Evolutionary conservation across 768 basidiomycete genomes (phyloP).

Genomic region (Auriscalpium microsporum): DNA sequence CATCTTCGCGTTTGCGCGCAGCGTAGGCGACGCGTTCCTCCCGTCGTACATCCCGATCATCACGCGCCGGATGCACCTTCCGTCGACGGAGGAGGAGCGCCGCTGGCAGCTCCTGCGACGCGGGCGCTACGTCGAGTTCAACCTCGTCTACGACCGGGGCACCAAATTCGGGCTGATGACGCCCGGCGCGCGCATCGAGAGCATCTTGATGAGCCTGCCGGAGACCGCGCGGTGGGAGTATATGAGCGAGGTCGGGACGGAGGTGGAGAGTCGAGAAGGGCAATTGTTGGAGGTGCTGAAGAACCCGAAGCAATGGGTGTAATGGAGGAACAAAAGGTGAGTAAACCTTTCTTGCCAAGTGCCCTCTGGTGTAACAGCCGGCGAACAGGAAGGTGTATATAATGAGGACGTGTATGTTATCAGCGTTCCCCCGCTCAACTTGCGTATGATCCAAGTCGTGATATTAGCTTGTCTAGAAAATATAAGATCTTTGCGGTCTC

Average conservation of each 20-base stretch:
- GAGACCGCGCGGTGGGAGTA: conserved; percentile 67
- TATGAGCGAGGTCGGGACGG: conserved; percentile 41
- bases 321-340: background rate
- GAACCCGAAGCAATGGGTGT: conserved; percentile 40
- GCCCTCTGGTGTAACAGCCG: no score
- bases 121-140: conserved; percentile 92
- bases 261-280: conserved; percentile 43
- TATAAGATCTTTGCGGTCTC: no score
- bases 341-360: no score
- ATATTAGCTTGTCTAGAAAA: no score
- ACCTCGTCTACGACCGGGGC: conserved; percentile 59
- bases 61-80: conserved; percentile 40
- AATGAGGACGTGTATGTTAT: no score
- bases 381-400: no score
- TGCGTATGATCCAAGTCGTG: no score
- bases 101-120: conserved; percentile 91
- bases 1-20: conserved; percentile 68
- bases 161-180: conserved; percentile 58
- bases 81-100: conserved; percentile 57
- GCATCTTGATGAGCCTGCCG: conserved; percentile 58
- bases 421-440: no score
- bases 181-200: conserved; percentile 54
- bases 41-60: conserved; percentile 91
- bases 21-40: conserved; percentile 72
- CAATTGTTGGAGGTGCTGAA: conserved; percentile 42